Base-by-base conservation (phyloP, 176 grass and related monocot species). In the Puya raimondii region DNA sequence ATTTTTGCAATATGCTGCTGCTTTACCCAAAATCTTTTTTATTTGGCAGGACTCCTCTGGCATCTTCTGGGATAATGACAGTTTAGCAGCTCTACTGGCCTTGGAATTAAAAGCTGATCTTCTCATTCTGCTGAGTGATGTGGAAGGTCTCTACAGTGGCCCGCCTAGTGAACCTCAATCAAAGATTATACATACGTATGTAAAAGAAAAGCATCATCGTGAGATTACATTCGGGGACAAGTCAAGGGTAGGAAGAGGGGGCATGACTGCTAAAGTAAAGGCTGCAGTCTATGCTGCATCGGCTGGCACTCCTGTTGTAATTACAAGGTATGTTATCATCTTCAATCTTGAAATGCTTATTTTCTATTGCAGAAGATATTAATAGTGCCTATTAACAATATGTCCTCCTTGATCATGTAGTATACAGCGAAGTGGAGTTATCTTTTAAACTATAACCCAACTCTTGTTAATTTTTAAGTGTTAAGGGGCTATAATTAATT, bases 41-140 rank as follows among this genome's bases (percentile, higher is more conserved):
- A 26, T 23, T 76, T 84, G 73, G 12, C 86, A 99, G 94, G 94
- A 99, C 73, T 93, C 94, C 72, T 93, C 82, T 74, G 94, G 94
- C 56, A 99, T 99, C 53, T 99, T 99, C 81, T 99, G 94, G 94
- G 94, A 99, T 63, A 99, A 99, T 85, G 94, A 99, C n/a, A 99
- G 94, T 86, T 84, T 99, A 85, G 89, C 94, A 13, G 94, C 86
- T 29, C 80, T 99, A 17, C 21, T 99, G 65, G 94, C 94, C n/a
- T 77, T 99, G 52, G 94, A 99, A 75, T 73, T 93, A 23, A 93
- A 93, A 79, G 86, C 89, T 14, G 89, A 99, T 74, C 84, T 99
- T 33, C 89, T 99, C 77, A 72, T 99, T 82, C 68, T 99, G 27
- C 80, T 99, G 8, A 99, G 94, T 80, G 94, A 99, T 64, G 94